Conservation (phyloP, 306 rosid genomes). For the Casuarina cunninghamiana region DNA sequence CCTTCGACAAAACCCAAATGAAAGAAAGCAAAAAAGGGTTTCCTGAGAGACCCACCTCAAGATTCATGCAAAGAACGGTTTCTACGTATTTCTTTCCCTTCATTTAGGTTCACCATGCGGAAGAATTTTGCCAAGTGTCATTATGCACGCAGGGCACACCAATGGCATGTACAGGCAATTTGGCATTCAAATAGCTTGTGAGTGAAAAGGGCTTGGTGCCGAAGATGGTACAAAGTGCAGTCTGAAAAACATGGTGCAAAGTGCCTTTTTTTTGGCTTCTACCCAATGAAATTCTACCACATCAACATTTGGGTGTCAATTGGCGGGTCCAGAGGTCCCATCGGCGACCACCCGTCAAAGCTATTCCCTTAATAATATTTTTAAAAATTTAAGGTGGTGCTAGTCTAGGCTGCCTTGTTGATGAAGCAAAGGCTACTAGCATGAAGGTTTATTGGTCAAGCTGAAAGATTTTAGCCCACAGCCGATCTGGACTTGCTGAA, state of each 20-base stretch:
- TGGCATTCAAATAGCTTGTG: not conserved
- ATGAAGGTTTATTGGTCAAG: too few species aligned
- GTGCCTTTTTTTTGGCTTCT: too few species aligned
- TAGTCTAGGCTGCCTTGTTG: not conserved
- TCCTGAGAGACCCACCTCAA: constrained; percentile 28
- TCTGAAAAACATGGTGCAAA: too few species aligned
- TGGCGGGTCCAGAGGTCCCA: too few species aligned
- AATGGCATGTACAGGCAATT: constrained; percentile 31
- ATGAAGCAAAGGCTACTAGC: not conserved
- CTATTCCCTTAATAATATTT: not conserved
- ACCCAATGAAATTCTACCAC: too few species aligned
- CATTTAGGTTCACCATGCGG: not conserved
- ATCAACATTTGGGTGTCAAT: too few species aligned
- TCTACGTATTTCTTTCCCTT: constrained; percentile 23
- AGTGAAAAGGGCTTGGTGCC: constrained; percentile 1
- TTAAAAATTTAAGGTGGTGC: not conserved
- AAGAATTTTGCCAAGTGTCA: not conserved
- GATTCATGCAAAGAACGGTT: constrained; percentile 9
- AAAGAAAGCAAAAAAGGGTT: constrained; percentile 7
- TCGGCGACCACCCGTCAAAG: too few species aligned
- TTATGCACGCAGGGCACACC: not conserved
- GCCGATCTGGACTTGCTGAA: too few species aligned
- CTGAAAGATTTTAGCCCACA: too few species aligned
- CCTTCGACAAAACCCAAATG: constrained; percentile 34
- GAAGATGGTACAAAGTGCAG: constrained; percentile 6